Conservation (phyloP, 257 asterid species). For the Lycium barbarum region DNA sequence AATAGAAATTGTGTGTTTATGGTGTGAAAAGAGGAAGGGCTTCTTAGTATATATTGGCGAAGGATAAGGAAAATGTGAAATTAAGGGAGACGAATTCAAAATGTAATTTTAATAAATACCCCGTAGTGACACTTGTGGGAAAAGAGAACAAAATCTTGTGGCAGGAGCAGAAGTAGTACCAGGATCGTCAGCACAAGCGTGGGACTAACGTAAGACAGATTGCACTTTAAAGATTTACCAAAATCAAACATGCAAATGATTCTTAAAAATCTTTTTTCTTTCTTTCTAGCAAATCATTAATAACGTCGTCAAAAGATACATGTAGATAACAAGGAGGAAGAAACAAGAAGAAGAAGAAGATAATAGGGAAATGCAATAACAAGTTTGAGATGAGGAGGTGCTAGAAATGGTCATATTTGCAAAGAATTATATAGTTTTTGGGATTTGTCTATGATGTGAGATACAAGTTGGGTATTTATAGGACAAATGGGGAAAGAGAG, state of each 20-base stretch:
- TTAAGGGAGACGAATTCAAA: background rate
- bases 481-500: slow-evolving; percentile 33
- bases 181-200: slow-evolving; percentile 43
- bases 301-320: slow-evolving; percentile 2
- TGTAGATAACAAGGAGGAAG: slow-evolving; percentile 1
- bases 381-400: background rate
- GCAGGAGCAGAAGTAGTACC: slow-evolving; percentile 27
- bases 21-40: background rate
- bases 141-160: slow-evolving; percentile 43
- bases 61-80: slow-evolving; percentile 17
- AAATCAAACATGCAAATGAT: slow-evolving; percentile 62
- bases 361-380: background rate
- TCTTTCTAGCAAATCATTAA: slow-evolving; percentile 31
- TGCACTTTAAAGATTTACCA: slow-evolving; percentile 59
- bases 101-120: background rate
- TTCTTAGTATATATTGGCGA: slow-evolving; percentile 11
- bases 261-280: slow-evolving; percentile 28
- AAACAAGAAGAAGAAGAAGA: background rate
- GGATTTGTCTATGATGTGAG: slow-evolving; percentile 49
- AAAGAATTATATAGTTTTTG: background rate
- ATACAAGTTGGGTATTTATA: slow-evolving; percentile 60
- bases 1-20: background rate
- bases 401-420: slow-evolving; percentile 15
- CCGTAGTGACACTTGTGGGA: background rate
- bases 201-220: slow-evolving; percentile 57